phyloP scores from a whole-genome alignment of 805 yeast genomes.

The Candida koratica region DNA sequence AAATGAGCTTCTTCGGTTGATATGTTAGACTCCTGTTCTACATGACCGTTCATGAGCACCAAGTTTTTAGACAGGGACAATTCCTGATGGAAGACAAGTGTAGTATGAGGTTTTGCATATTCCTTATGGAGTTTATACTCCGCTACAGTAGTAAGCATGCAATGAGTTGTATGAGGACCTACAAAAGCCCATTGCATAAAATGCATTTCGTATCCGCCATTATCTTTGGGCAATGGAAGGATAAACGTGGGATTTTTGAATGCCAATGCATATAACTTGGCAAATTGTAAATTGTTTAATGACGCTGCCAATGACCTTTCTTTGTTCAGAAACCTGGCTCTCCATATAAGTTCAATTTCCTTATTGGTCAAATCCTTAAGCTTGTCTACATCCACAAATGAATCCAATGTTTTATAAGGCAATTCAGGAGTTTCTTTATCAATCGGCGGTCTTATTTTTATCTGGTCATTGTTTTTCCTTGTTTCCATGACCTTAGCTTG shows the following conservation, averaged over 20 bases:
- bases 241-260: slow-evolving; percentile 76
- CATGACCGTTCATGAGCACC: slow-evolving; percentile 81
- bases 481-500: slow-evolving; percentile 27
- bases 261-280: slow-evolving; percentile 62
- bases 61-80: slow-evolving; percentile 54
- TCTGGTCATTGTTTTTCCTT: slow-evolving; percentile 22
- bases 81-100: slow-evolving; percentile 83
- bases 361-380: slow-evolving; percentile 48
- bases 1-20: slow-evolving; percentile 72
- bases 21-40: slow-evolving; percentile 69
- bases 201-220: slow-evolving; percentile 69
- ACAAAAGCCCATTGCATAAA: slow-evolving; percentile 92
- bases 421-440: slow-evolving; percentile 30
- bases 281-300: slow-evolving; percentile 53
- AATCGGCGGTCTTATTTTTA: slow-evolving; percentile 34
- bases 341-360: slow-evolving; percentile 83
- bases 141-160: slow-evolving; percentile 84
- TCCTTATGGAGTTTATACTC: slow-evolving; percentile 89
- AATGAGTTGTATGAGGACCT: slow-evolving; percentile 79
- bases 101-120: slow-evolving; percentile 92
- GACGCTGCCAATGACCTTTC: slow-evolving; percentile 64
- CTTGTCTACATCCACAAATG: slow-evolving; percentile 70
- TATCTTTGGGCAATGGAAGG: slow-evolving; percentile 77
- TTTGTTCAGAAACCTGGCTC: slow-evolving; percentile 69
- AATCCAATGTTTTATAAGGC: slow-evolving; percentile 69